A percentile compares a stretch with the other conserved stretches of the same genome.
Evolutionary conservation across 345 rosid species (phyloP).

Genomic region (Gossypium bickii): DNA sequence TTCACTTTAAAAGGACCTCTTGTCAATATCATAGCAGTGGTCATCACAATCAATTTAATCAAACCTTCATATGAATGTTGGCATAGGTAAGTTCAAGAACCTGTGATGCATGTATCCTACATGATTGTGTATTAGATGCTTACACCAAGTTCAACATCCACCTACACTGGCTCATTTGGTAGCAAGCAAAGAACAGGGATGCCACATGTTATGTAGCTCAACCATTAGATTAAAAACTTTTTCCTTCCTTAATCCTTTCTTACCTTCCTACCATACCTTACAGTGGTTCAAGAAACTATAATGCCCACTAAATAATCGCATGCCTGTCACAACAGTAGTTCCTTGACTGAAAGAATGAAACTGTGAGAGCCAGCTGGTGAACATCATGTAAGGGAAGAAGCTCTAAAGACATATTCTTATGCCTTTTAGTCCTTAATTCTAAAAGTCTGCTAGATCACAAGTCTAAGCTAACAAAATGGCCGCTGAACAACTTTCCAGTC

Average conservation of each 20-base stretch:
- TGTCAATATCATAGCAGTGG: background rate
- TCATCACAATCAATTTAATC: background rate
- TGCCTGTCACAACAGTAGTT: background rate
- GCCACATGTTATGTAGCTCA: background rate
- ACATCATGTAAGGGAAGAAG: background rate
- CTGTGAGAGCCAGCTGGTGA: background rate
- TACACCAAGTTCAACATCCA: too few relatives aligned
- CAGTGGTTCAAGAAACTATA: background rate
- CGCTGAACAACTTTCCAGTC: background rate
- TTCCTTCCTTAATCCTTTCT: too few relatives aligned
- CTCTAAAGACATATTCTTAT: background rate
- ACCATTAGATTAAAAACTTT: background rate
- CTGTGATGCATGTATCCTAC: too few relatives aligned
- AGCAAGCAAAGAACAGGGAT: background rate
- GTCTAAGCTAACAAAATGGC: background rate
- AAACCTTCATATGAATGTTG: background rate
- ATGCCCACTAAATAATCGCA: background rate
- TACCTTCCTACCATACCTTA: background rate
- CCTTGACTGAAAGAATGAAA: background rate
- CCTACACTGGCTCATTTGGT: too few relatives aligned
- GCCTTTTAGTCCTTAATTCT: background rate
- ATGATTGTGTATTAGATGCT: too few relatives aligned
- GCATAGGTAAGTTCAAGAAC: background rate
- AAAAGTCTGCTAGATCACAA: background rate
- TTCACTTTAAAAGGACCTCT: too few relatives aligned